phyloP scores from a whole-genome alignment of 2,329 filamentous ascomycete species.

The Monosporascus cannonballus region DNA sequence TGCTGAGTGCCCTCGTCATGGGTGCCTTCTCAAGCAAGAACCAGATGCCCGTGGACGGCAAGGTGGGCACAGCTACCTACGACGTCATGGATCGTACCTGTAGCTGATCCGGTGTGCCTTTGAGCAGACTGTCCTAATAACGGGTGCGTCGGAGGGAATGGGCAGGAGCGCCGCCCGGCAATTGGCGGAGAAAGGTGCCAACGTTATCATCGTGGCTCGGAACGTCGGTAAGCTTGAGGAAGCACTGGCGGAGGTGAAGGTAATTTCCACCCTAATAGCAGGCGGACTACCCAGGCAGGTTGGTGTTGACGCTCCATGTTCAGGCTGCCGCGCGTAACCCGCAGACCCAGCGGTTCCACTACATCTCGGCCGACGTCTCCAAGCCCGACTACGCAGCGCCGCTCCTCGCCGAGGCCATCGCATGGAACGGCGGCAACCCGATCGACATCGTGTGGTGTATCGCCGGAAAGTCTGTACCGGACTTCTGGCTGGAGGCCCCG shows the following conservation, averaged over 20 bases:
- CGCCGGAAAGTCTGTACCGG: constrained; percentile 68
- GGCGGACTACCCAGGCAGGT: neutral
- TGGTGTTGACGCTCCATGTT: constrained; percentile 7
- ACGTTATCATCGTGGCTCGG: constrained; percentile 79
- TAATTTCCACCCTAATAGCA: constrained; percentile 3
- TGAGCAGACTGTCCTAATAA: constrained; percentile 74
- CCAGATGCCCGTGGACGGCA: constrained; percentile 77
- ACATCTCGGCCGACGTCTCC: constrained; percentile 78
- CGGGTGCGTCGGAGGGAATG: constrained; percentile 90
- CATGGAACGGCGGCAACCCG: constrained; percentile 68
- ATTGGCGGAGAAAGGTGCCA: constrained; percentile 77
- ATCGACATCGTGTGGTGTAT: constrained; percentile 91
- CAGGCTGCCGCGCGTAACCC: constrained; percentile 61
- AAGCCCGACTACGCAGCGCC: constrained; percentile 61
- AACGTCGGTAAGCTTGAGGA: constrained; percentile 67
- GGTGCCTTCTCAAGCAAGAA: constrained; percentile 64
- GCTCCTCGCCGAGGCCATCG: constrained; percentile 64
- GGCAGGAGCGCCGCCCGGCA: constrained; percentile 69
- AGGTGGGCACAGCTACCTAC: constrained; percentile 44
- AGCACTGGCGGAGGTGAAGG: constrained; percentile 49
- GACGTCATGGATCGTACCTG: constrained; percentile 6
- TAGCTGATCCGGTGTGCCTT: constrained; percentile 2
- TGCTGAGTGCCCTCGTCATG: constrained; percentile 46
- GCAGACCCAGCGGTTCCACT: constrained; percentile 69
- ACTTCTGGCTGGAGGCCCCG: constrained; percentile 71